Percentiles rank a stretch among this genome's conserved stretches.
Evolutionary conservation across 2,329 filamentous ascomycete species (phyloP).

Genomic region (Sporothrix brasiliensis): DNA sequence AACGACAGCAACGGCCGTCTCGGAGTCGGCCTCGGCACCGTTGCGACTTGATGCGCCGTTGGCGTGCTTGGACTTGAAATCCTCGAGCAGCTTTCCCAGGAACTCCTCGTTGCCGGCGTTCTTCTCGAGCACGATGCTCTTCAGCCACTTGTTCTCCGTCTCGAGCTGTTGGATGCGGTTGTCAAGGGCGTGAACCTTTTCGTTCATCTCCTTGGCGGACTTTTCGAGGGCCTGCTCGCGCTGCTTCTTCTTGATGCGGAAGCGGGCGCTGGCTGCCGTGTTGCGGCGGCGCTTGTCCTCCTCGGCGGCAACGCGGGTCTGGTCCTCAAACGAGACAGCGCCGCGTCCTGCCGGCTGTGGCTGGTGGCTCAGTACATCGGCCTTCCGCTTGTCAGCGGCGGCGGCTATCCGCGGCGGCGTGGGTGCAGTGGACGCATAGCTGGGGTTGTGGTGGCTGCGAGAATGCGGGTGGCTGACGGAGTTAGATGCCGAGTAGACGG

Average conservation of each 20-base stretch:
- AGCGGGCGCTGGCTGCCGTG: slow-evolving; percentile 83
- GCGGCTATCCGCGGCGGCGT: slow-evolving; percentile 37
- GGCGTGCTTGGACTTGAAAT: slow-evolving; percentile 45
- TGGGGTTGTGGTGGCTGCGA: slow-evolving; percentile 37
- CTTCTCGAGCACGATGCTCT: slow-evolving; percentile 80
- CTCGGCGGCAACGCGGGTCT: slow-evolving; percentile 73
- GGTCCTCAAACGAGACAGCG: slow-evolving; percentile 65
- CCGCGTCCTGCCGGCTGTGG: slow-evolving; percentile 39
- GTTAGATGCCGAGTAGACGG: slow-evolving; percentile 46
- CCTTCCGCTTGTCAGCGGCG: slow-evolving; percentile 50
- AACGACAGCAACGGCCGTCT: slow-evolving; percentile 36
- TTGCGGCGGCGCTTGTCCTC: slow-evolving; percentile 90
- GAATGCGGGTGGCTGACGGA: slow-evolving; percentile 42
- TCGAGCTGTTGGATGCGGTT: slow-evolving; percentile 74
- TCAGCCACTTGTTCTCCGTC: slow-evolving; percentile 80
- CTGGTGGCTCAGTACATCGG: slow-evolving; percentile 44
- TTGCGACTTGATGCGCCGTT: slow-evolving; percentile 26
- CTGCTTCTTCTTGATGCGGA: slow-evolving; percentile 96
- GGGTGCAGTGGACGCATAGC: slow-evolving; percentile 39
- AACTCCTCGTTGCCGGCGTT: slow-evolving; percentile 64
- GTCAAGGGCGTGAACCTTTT: slow-evolving; percentile 75
- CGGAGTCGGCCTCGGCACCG: slow-evolving; percentile 41
- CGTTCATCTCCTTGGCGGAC: slow-evolving; percentile 78
- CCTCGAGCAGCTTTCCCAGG: slow-evolving; percentile 56
- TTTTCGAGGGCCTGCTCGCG: slow-evolving; percentile 83